phyloP scores from a whole-genome alignment of 176 grass and related monocot species.

The Phoenix roebelenii region DNA sequence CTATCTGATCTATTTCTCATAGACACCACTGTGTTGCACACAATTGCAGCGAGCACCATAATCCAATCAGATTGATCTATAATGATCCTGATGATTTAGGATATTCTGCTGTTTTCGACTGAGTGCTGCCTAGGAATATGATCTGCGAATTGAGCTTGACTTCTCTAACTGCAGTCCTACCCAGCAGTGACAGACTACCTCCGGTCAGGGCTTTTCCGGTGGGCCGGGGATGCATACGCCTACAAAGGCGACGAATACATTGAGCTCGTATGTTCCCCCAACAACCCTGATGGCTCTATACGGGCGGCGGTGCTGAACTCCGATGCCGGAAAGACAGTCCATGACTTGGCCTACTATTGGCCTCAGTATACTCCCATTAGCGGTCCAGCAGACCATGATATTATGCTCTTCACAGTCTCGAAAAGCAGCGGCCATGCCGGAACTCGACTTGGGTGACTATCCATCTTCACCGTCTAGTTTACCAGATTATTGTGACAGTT shows the following conservation, averaged over 20 bases:
- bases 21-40: no score
- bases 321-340: constrained; percentile 32
- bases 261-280: constrained; percentile 74
- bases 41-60: no score
- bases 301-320: constrained; percentile 44
- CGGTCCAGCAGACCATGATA: constrained; percentile 36
- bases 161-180: constrained; percentile 41
- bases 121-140: no score
- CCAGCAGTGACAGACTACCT: constrained; percentile 48
- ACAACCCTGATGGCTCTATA: constrained; percentile 72
- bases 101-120: no score
- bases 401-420: constrained; percentile 92
- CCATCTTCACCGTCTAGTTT: neutral
- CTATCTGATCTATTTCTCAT: no score
- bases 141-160: no score
- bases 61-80: no score
- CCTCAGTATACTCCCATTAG: constrained; percentile 69
- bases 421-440: constrained; percentile 83
- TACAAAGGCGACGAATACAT: constrained; percentile 47
- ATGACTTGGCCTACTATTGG: constrained; percentile 27
- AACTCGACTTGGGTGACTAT: constrained; percentile 52
- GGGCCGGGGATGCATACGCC: constrained; percentile 53
- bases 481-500: no score
- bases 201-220: constrained; percentile 46
- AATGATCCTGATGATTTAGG: no score